Percentiles rank a stretch among this genome's conserved stretches.
These are phyloP conservation scores for Beta corolliflora DNA, from an alignment of 179 eudicot species.

Conservation along the genomic window DNA sequence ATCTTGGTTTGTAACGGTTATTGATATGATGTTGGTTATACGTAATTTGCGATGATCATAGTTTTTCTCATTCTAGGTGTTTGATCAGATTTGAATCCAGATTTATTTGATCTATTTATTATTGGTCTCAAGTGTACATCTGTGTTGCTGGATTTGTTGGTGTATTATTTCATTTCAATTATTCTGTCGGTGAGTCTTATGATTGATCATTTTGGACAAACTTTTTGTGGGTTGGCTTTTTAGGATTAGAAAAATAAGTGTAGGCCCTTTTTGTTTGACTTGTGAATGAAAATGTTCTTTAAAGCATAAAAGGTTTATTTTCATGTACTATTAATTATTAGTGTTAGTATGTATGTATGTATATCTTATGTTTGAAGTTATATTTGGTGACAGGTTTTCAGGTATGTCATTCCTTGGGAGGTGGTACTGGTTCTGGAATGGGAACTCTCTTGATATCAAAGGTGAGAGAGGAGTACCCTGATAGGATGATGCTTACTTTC, in stretches of 20 bases:
- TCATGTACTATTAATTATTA: neutral
- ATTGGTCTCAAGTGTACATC: neutral
- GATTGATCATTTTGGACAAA: neutral
- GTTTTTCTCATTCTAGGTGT: neutral
- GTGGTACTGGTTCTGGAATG: constrained; percentile 20
- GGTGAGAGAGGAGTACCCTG: constrained; percentile 21
- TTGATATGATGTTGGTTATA: too few relatives aligned
- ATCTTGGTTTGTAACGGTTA: too few relatives aligned
- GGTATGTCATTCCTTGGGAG: constrained; percentile 66
- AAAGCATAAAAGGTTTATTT: neutral
- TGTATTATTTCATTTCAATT: neutral
- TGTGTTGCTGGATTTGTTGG: neutral
- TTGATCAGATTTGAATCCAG: neutral
- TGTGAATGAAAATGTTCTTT: neutral
- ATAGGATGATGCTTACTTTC: constrained; percentile 22
- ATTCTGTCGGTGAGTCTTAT: neutral
- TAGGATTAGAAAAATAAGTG: neutral
- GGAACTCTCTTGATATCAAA: constrained; percentile 19
- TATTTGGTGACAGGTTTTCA: constrained; percentile 55
- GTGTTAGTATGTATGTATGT: too few relatives aligned
- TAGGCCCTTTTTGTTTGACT: constrained; percentile 8
- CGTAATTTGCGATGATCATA: neutral
- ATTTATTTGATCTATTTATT: neutral
- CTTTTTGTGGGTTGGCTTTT: neutral
- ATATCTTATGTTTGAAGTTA: neutral